Conservation (phyloP, 2,329 filamentous ascomycete genomes). For the Alternaria metachromatica region DNA sequence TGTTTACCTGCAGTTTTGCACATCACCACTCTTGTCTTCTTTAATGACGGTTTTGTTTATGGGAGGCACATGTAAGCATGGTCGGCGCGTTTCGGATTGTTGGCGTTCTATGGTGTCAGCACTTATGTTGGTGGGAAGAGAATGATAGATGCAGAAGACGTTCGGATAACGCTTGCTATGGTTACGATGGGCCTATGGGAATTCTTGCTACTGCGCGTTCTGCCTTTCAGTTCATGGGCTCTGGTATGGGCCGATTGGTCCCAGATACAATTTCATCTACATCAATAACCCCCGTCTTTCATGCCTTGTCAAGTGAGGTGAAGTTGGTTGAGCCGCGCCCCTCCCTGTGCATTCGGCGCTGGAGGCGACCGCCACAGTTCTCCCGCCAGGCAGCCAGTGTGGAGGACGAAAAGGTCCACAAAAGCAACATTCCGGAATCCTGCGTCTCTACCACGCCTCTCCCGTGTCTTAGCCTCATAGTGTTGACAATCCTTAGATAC, state of each 20-base stretch:
- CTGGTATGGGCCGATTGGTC: neutral
- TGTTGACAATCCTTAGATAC: fast-evolving
- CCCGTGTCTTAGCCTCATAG: neutral
- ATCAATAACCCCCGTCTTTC: neutral
- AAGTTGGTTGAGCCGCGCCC: neutral
- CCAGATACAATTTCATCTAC: constrained; percentile 8
- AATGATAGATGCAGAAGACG: constrained; percentile 3
- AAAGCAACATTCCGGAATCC: neutral
- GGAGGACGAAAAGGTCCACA: neutral
- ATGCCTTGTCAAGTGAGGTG: neutral
- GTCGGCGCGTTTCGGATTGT: constrained; percentile 14
- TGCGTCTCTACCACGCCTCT: neutral
- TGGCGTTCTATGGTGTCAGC: constrained; percentile 12
- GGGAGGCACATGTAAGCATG: constrained; percentile 8
- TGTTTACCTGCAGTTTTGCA: constrained; percentile 12
- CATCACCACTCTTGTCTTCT: constrained; percentile 17
- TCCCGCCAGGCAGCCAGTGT: neutral
- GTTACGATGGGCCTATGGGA: neutral
- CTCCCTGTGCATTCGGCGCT: neutral
- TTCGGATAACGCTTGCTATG: constrained; percentile 3
- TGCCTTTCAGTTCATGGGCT: neutral
- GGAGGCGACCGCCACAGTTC: neutral
- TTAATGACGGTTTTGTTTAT: constrained; percentile 10
- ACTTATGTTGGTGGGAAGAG: constrained; percentile 6
- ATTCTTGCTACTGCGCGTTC: neutral